Evolutionary conservation across 805 yeast genomes (phyloP).

Genomic region (Saturnispora zaruensis): DNA sequence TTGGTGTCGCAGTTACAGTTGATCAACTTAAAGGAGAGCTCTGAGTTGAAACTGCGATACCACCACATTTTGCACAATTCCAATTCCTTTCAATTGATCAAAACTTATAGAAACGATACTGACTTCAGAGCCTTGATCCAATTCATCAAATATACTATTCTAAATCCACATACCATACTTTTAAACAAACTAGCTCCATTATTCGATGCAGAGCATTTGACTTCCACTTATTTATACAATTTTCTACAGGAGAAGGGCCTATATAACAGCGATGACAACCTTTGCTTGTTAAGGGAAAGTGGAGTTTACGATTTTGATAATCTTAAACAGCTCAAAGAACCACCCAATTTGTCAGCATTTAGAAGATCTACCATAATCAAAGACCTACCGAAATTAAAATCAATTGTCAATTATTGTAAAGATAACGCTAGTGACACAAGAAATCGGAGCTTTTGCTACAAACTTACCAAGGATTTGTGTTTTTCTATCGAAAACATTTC

Average conservation of each 20-base stretch:
- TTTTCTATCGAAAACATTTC: conserved; percentile 19
- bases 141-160: conserved; percentile 24
- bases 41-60: conserved; percentile 12
- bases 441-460: conserved; percentile 12
- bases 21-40: conserved; percentile 14
- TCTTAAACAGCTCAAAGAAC: background rate
- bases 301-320: background rate
- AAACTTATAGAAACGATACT: conserved; percentile 13
- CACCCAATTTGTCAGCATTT: background rate
- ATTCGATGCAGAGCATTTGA: background rate
- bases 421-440: background rate
- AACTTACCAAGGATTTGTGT: conserved; percentile 15
- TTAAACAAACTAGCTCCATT: conserved; percentile 14
- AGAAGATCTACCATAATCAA: background rate
- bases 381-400: background rate
- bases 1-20: conserved; percentile 17
- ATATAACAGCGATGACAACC: background rate
- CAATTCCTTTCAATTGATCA: conserved; percentile 13
- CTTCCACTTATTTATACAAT: conserved; percentile 14
- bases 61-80: conserved; percentile 14
- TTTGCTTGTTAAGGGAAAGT: background rate
- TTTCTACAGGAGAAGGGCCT: conserved; percentile 10
- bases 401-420: background rate
- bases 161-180: conserved; percentile 26
- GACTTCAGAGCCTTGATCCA: conserved; percentile 19